A percentile compares a stretch with the other conserved stretches of the same genome.
Conservation (phyloP, 2,329 filamentous ascomycete species). For the Epichloe uncinata region DNA sequence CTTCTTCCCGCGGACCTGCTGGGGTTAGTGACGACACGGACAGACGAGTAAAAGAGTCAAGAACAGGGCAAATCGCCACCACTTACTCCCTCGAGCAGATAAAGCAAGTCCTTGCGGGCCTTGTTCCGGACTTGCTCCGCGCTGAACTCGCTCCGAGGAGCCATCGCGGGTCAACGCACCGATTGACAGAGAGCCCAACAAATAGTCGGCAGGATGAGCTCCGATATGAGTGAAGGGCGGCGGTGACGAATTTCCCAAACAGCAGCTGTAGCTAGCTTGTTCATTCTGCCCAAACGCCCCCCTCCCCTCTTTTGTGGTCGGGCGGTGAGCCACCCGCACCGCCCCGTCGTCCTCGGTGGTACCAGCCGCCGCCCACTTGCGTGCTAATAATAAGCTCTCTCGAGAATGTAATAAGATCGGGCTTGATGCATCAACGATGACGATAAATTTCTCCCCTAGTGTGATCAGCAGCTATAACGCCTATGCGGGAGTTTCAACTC, state of each 20-base stretch:
- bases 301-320: not conserved
- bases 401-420: too few species aligned
- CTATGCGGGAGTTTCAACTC: not conserved
- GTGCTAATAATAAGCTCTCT: too few species aligned
- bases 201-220: not conserved
- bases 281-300: not conserved
- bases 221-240: conserved; percentile 1
- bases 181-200: not conserved
- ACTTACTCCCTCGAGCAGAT: conserved; percentile 90
- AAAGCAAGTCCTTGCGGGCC: conserved; percentile 77
- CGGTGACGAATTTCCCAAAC: conserved; percentile 1
- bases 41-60: conserved; percentile 2
- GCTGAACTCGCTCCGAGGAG: conserved; percentile 57
- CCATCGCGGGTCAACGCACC: conserved; percentile 44
- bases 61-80: conserved; percentile 15
- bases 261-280: not conserved
- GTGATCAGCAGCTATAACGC: not conserved
- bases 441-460: not conserved
- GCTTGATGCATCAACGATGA: not conserved
- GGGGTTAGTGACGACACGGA: conserved; percentile 10
- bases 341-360: too few species aligned
- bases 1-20: conserved; percentile 93
- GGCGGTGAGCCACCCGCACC: conserved; percentile 4
- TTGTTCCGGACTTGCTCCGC: conserved; percentile 65
- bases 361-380: too few species aligned